Base-by-base conservation (phyloP, 352 stramenopile species). In the Globisporangium recalcitrans region DNA sequence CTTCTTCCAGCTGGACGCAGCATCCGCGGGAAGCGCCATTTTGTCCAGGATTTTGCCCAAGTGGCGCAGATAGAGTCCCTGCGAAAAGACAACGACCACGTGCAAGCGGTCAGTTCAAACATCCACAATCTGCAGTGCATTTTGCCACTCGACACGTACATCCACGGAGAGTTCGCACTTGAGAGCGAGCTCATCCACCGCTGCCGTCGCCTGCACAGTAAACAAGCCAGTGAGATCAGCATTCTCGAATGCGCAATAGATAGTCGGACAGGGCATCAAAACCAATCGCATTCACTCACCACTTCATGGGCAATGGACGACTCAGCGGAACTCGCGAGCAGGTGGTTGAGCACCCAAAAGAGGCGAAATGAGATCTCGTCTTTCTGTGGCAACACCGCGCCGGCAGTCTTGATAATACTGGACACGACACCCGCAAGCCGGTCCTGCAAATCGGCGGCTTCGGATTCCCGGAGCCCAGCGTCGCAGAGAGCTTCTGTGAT, bases 331-430 rank as follows among this genome's bases (percentile, higher is more conserved):
- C 76, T 74, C 3, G 85, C 83, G 4, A 95, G 62, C 9, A 95
- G 59, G 58, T 92, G 80, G 38, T 72, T 92, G 38, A 95, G 65
- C 13, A 95, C 73, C 85, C 85, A 93, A 46, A 95, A 93, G 8
- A 95, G 69, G 8, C 80, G 77, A 46, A 95, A 93, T 4, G 64
- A 70, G 44, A 82, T 68, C 21, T 82, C 67, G n/a, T 82, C 74
- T 40, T 76, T 73, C 31, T 68, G 70, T 2, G 67, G 19, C 4
- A 91, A 58, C 49, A 87, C 26, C 14, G 70, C 46, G 8, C 65
- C 71, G 5, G 80, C 73, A 36, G 74, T 88, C 54, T 80, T 77
- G 29, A 92, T 65, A 61, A 92, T 78, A 49, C 74, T 91, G 6
- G 64, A 56, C n/a, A 85, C 65, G 1, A 91, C 82, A 6, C 75